Conservation (phyloP, 2,329 filamentous ascomycete species). For the Grosmannia penicillata region DNA sequence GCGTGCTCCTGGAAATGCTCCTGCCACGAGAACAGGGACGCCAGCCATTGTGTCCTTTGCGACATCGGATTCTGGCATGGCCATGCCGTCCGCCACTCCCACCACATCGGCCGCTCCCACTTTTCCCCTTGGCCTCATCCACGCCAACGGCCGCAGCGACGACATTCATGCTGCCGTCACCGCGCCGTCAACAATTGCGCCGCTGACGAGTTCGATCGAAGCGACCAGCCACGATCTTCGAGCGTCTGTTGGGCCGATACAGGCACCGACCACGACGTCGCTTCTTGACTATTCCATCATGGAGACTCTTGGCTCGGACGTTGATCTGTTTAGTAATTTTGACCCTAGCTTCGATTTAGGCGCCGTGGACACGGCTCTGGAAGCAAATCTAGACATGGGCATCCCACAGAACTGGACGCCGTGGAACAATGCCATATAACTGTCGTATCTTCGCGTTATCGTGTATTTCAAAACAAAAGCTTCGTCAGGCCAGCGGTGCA, state of each 20-base stretch:
- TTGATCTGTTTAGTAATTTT: constrained; percentile 40
- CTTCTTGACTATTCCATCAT: constrained; percentile 13
- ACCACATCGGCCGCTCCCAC: background rate
- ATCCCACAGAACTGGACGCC: constrained; percentile 33
- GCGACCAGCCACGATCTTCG: too few species aligned
- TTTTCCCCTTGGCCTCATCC: too few species aligned
- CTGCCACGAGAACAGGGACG: background rate
- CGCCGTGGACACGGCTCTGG: constrained; percentile 37
- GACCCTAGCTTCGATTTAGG: constrained; percentile 38
- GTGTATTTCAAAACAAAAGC: too few species aligned
- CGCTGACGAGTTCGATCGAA: too few species aligned
- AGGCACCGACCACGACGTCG: background rate
- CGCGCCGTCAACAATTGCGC: too few species aligned
- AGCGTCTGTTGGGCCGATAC: too few species aligned
- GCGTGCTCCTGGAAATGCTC: background rate
- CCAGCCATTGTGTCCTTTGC: background rate
- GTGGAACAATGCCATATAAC: too few species aligned
- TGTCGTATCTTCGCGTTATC: too few species aligned
- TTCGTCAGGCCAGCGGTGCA: too few species aligned
- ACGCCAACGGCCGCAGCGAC: background rate
- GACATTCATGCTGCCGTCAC: too few species aligned
- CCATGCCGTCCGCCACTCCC: background rate
- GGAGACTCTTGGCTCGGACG: constrained; percentile 25
- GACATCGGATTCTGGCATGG: background rate
- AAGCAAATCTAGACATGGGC: constrained; percentile 39